Conservation (phyloP, 2,329 filamentous ascomycete genomes). For the Stemphylium lycopersici region DNA sequence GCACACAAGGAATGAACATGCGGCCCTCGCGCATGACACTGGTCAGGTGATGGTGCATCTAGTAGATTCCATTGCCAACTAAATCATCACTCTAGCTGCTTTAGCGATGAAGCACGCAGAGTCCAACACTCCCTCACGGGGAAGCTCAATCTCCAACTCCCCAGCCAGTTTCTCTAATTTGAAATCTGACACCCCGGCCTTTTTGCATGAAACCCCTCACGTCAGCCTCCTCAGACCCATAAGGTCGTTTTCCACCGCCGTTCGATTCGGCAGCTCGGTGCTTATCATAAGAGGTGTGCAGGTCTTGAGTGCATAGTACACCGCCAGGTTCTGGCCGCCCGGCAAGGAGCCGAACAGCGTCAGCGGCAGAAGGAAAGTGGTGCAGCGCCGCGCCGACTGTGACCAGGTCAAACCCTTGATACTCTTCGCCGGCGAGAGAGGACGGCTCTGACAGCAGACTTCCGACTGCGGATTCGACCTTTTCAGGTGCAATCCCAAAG, state of each 20-base stretch:
- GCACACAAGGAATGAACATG: not conserved
- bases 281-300: not conserved
- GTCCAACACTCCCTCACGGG: not conserved
- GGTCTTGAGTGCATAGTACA: constrained; percentile 8
- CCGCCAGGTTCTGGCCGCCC: constrained; percentile 6
- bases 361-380: not conserved
- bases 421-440: not conserved
- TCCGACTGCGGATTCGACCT: not conserved
- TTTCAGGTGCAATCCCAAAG: not conserved
- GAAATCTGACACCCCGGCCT: not conserved
- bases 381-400: not conserved
- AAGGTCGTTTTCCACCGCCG: not conserved
- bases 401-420: not conserved
- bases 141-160: not conserved
- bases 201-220: not conserved
- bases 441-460: not conserved
- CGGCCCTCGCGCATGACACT: not conserved
- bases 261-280: too few species aligned
- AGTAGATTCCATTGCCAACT: not conserved
- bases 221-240: not conserved
- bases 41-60: not conserved
- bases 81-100: not conserved
- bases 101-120: not conserved
- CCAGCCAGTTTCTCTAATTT: not conserved
- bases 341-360: not conserved